Evolutionary conservation across 768 basidiomycete species (phyloP), one percentile per base, ranked within the genome.

Genomic region (Termitomyces sp.): DNA sequence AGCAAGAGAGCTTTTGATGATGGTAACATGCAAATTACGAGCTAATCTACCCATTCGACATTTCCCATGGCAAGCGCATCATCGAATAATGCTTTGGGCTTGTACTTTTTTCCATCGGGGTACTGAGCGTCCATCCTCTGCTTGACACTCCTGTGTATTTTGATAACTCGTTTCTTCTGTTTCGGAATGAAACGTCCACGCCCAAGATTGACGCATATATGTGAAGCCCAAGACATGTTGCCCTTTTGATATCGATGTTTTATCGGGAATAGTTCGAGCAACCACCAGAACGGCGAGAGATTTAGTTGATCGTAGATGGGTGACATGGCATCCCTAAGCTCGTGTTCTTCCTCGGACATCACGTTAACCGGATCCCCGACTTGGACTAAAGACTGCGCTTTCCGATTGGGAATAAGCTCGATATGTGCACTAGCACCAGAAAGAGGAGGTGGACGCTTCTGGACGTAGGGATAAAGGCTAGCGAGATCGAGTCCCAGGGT

Each of bases 261-360:
- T 9, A 72, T 52, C 0, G 77, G 81, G n/a, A 75, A 29, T 3
- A 78, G 3, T 65, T 88, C 86, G n/a, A 88, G 74, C 32, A 81
- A 53, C 86, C 87, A 87, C 87, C 86, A 88, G 8, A 9, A 46
- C 50, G 53, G 64, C 7, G 69, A 54, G n/a, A 71, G 37, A 11
- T 46, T 44, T 10, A 89, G 76, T 58, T 83, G 75, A 65, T 87
- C 85, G 63, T 81, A 83, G 5, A 74, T 58, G 2, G 75, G 79
- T 32, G 71, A 71, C 14, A 81, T 54, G 9, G 79, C 77, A 55
- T 87, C 85, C 3, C 59, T 64, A 5, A 82, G 64, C 32, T 87
- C 84, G 56, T 83, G 77, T 19, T 80, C 74, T 59, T 83, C 83
- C 59, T 85, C 76, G n/a, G 62, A 68, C 37, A 62, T 56, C 5